Evolutionary conservation across 768 basidiomycete species (phyloP), one percentile per base, ranked within the genome.

Genomic region (Harrya chromipes): DNA sequence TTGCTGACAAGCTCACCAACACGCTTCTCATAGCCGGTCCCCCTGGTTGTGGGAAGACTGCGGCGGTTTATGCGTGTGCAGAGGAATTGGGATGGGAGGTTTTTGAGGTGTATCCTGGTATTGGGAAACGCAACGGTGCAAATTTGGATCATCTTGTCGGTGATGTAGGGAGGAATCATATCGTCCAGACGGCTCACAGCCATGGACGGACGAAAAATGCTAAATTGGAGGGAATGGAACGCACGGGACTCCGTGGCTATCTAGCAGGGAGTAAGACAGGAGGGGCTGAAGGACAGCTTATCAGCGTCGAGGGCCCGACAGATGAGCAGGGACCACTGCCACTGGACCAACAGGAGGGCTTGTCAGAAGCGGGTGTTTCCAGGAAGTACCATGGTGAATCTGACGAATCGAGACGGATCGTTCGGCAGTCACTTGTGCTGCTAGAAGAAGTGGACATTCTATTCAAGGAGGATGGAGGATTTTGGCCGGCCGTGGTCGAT

Each of bases 361-460:
- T 24, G 21, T 47, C 31, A 40, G 49, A 40, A 11, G 53, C 43
- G 20, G 45, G 2, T 39, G 47, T 45, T 19, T 26, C 43, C 19
- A 45, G 34, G 20, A 39, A 4, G 40, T 24, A 40, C 19, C 39
- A 38, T 11, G 58, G 29, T 23, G 52, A 41, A 29, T 36, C 50
- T 43, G 56, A 47, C 36, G 63, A 49, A 29, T 42, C 50, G 40
- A 49, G 56, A 40, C 60, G 62, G 54, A 56, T 60, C 21, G 72
- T 89, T 50, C 77, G 82, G 47, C 95, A 99, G 71, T 94, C 92
- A 0, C 65, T 95, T 44, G 87, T 98, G 52, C 74, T 99, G 34
- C 69, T 99, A 13, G 97, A 99, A 67, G 97, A 99, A 64, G 95
- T 92, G 7, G 97, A 99, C 67, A 81, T 98, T 36, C 72, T 98